Base-by-base conservation (phyloP, 179 eudicot genomes). In the Sideroxylon spinosum region DNA sequence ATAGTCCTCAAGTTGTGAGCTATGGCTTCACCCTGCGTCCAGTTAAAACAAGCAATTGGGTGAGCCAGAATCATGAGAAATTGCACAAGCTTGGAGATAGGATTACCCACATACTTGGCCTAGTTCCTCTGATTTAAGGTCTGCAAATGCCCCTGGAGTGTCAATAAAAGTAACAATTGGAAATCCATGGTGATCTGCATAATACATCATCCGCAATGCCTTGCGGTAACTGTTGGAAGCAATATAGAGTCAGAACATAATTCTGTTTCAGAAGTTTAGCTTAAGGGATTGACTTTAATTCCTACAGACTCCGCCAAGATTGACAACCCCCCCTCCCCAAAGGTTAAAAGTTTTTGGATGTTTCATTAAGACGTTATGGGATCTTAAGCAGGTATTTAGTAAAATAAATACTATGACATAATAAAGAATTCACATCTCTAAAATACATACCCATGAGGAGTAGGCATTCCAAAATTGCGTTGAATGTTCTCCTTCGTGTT, bases 101-200 rank as follows among this genome's bases (percentile, higher is more conserved):
- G 49, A 13, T 28, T 71, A 67, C 74, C 57, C 52, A 85, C 93
- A 86, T 93, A 95, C 98, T 93, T 95, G 98, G 79, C 97, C 97
- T 59, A 91, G 87, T 87, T 88, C 93, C 86, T 95, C 98, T 17
- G 98, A 94, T 84, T 92, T 92, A 68, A 94, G 85, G 72, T 94
- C 98, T 12, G 98, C 95, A 89, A 78, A 94, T 76, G 98, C 98
- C 67, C 98, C 98, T 29, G 98, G 98, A 80, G 97, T 94, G 84
- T 94, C 98, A 82, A 94, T 89, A 79, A 94, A 92, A 70, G 95
- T 89, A 62, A 92, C 79, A 68, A 94, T 94, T 22, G 98, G 98
- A 73, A 94, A 94, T 62, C 98, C 98, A 85, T 91, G 95, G 82
- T 92, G 98, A 79, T 94, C 98, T 57, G 98, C 98, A 85, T 94